Conservation (phyloP, 305 asterid genomes). For the Coffea humblotiana region DNA sequence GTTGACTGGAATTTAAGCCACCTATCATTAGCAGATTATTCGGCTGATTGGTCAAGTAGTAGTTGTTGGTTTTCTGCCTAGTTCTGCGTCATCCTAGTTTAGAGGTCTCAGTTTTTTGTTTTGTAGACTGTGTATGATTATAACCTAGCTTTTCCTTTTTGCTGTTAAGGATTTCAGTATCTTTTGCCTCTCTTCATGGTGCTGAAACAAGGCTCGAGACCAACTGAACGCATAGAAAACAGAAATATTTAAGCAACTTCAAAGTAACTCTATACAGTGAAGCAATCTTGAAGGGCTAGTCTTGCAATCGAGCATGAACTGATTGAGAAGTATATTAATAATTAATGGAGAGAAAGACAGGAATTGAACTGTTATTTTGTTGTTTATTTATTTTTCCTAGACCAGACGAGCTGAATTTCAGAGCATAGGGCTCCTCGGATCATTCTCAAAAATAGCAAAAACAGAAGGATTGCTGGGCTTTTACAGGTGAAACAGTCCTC, state of each 20-base stretch:
- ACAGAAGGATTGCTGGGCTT: slow-evolving; percentile 88
- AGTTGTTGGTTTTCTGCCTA: not conserved
- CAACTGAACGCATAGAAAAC: not conserved
- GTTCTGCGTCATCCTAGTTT: not conserved
- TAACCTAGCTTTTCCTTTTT: not conserved
- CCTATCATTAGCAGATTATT: not conserved
- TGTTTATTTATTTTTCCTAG: slow-evolving; percentile 39
- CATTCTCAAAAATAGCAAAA: slow-evolving; percentile 74
- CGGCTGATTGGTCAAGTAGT: not conserved
- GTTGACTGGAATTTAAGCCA: not conserved
- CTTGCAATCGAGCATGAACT: too few species aligned
- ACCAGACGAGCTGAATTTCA: slow-evolving; percentile 80
- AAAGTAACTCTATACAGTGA: not conserved
- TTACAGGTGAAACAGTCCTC: slow-evolving; percentile 54
- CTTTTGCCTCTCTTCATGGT: not conserved
- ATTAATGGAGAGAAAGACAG: not conserved
- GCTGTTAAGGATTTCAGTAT: not conserved
- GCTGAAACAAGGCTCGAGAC: not conserved
- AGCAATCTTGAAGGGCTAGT: not conserved
- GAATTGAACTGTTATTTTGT: slow-evolving; percentile 9
- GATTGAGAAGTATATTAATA: not conserved
- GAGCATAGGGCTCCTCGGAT: slow-evolving; percentile 73
- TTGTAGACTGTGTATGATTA: not conserved
- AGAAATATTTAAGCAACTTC: not conserved
- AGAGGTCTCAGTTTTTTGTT: not conserved